Percentiles rank a stretch among this genome's conserved stretches.
These are phyloP conservation scores for Candida silvicultrix DNA, from an alignment of 805 yeast genomes.

Conservation along the genomic window DNA sequence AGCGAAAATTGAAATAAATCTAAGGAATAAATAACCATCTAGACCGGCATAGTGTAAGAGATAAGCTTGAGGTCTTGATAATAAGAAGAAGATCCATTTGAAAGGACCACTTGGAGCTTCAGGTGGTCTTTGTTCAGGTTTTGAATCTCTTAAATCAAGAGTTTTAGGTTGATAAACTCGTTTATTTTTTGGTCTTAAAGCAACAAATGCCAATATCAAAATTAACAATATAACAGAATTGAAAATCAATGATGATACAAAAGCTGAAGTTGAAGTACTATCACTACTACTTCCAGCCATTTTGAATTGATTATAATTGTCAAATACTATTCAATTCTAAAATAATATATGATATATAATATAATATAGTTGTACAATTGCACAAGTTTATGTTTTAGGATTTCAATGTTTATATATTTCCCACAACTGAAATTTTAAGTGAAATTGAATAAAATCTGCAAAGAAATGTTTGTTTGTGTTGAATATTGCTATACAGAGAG, in stretches of 20 bases:
- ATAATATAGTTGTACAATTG: not conserved
- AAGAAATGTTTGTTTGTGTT: no score
- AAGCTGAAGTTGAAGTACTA: constrained; percentile 68
- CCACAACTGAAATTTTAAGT: not conserved
- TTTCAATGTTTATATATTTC: not conserved
- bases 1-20: constrained; percentile 55
- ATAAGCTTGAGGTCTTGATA: constrained; percentile 52
- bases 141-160: constrained; percentile 28
- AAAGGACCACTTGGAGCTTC: constrained; percentile 59
- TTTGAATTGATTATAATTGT: not conserved
- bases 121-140: constrained; percentile 50
- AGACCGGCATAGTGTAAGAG: constrained; percentile 63
- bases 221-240: constrained; percentile 55
- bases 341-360: no score
- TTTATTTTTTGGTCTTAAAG: constrained; percentile 56
- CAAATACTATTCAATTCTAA: no score
- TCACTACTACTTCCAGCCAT: constrained; percentile 14
- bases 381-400: not conserved
- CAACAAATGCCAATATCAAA: constrained; percentile 54
- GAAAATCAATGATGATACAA: constrained; percentile 64
- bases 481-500: not conserved
- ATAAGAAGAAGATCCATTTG: constrained; percentile 48
- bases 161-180: constrained; percentile 82
- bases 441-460: not conserved
- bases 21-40: constrained; percentile 71